Evolutionary conservation across 192 early-diverging fungal species (phyloP).

Genomic region (Gonapodya prolifera): DNA sequence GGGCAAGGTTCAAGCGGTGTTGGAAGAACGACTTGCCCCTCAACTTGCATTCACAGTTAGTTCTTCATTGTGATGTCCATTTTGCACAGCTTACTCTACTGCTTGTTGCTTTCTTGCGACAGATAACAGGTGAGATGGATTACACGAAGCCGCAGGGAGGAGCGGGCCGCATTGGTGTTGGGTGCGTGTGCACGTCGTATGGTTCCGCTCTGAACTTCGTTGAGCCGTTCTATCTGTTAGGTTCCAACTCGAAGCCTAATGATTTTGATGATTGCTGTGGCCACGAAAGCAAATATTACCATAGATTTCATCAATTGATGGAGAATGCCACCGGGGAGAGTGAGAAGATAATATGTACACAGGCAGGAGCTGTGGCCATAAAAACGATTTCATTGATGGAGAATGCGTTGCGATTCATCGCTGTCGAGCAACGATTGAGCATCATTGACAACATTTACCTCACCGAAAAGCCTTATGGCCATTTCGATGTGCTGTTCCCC

Average conservation of each 20-base stretch:
- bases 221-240: too few relatives aligned
- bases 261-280: background rate
- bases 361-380: too few relatives aligned
- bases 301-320: background rate
- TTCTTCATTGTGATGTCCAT: background rate
- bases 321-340: too few relatives aligned
- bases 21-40: slow-evolving; percentile 93
- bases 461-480: background rate
- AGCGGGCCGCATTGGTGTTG: background rate
- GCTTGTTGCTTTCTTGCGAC: background rate
- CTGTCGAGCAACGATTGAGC: background rate
- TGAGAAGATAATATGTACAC: too few relatives aligned
- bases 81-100: slow-evolving; percentile 10
- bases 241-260: background rate
- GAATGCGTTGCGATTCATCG: background rate
- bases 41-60: slow-evolving; percentile 77
- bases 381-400: background rate
- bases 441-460: background rate
- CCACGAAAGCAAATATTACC: background rate
- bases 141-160: slow-evolving; percentile 55
- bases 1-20: slow-evolving; percentile 71
- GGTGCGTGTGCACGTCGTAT: too few relatives aligned
- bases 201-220: too few relatives aligned
- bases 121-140: slow-evolving; percentile 82
- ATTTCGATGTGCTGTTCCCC: background rate